phyloP scores from a whole-genome alignment of 768 basidiomycete genomes.

The Dentipellis sp. region DNA sequence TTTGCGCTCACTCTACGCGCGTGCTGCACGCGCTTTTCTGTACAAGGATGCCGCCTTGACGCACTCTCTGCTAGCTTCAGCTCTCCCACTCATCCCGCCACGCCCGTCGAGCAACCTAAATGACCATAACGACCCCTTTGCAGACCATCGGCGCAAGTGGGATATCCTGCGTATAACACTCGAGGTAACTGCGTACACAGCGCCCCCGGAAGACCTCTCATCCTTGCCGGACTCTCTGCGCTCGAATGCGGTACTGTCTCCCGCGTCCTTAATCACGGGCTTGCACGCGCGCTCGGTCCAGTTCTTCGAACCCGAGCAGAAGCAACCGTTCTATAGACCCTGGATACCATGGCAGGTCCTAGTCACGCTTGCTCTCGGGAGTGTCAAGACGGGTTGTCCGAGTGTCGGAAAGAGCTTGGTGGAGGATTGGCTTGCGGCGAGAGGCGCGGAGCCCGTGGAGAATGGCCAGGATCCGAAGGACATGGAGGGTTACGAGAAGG shows the following conservation, averaged over 20 bases:
- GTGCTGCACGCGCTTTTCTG: constrained; percentile 73
- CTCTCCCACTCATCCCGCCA: constrained; percentile 47
- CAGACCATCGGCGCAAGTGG: constrained; percentile 62
- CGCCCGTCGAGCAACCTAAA: constrained; percentile 19
- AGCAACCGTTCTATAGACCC: constrained; percentile 25
- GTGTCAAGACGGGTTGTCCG: constrained; percentile 55
- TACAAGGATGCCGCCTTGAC: constrained; percentile 64
- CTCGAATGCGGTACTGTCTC: constrained; percentile 44
- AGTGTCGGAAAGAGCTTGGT: constrained; percentile 54
- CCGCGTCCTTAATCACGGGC: constrained; percentile 45
- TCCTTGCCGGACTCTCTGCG: constrained; percentile 43
- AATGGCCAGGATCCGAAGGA: constrained; percentile 18
- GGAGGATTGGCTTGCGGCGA: constrained; percentile 70
- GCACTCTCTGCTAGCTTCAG: constrained; percentile 54
- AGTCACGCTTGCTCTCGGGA: constrained; percentile 59
- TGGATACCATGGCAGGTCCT: constrained; percentile 65
- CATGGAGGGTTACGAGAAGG: constrained; percentile 58
- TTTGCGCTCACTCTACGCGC: constrained; percentile 63
- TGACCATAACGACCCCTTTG: constrained; percentile 30
- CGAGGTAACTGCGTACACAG: constrained; percentile 62
- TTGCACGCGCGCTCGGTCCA: constrained; percentile 56
- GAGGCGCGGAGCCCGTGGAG: constrained; percentile 20
- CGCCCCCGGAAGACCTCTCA: constrained; percentile 34
- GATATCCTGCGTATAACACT: constrained; percentile 80
- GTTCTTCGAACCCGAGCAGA: constrained; percentile 51